phyloP scores from a whole-genome alignment of 2,329 filamentous ascomycete species.

The Aureobasidium leucospermi region DNA sequence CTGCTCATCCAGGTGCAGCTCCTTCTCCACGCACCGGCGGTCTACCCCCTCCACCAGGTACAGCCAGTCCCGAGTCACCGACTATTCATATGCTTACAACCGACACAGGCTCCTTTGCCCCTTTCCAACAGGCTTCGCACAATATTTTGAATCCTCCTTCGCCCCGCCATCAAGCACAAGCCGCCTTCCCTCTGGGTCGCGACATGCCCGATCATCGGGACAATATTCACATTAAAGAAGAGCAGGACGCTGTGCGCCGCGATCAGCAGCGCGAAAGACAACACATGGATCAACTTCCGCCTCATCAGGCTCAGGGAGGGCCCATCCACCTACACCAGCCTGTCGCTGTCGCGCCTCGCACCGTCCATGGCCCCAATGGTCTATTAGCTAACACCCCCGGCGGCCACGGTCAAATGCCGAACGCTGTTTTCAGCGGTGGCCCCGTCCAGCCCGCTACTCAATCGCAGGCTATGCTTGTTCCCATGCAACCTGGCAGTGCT shows the following conservation, averaged over 20 bases:
- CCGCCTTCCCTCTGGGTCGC: constrained; percentile 33
- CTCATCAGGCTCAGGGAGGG: constrained; percentile 79
- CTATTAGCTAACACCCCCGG: constrained; percentile 55
- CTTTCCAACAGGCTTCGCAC: constrained; percentile 36
- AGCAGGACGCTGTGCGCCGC: constrained; percentile 47
- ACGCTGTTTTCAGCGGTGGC: constrained; percentile 63
- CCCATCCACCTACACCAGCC: constrained; percentile 92
- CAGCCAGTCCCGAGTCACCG: background rate
- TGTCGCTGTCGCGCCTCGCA: constrained; percentile 68
- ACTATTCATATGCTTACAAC: constrained; percentile 3
- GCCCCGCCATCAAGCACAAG: constrained; percentile 30
- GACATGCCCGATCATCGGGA: constrained; percentile 42
- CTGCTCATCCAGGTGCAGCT: constrained; percentile 24
- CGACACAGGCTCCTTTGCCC: constrained; percentile 32
- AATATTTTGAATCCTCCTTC: constrained; percentile 38
- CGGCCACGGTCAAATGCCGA: constrained; percentile 39
- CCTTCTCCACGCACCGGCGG: constrained; percentile 27
- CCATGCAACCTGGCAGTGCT: constrained; percentile 31
- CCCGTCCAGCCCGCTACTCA: constrained; percentile 59
- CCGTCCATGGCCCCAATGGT: constrained; percentile 88
- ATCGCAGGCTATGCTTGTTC: constrained; percentile 40
- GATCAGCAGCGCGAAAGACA: constrained; percentile 51
- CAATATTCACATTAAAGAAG: constrained; percentile 48
- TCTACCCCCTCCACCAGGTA: constrained; percentile 23
- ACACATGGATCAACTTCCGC: constrained; percentile 59